These are phyloP conservation scores for Lobosporangium transversale DNA, from an alignment of 192 early-diverging fungal species.

Conservation along the genomic window DNA sequence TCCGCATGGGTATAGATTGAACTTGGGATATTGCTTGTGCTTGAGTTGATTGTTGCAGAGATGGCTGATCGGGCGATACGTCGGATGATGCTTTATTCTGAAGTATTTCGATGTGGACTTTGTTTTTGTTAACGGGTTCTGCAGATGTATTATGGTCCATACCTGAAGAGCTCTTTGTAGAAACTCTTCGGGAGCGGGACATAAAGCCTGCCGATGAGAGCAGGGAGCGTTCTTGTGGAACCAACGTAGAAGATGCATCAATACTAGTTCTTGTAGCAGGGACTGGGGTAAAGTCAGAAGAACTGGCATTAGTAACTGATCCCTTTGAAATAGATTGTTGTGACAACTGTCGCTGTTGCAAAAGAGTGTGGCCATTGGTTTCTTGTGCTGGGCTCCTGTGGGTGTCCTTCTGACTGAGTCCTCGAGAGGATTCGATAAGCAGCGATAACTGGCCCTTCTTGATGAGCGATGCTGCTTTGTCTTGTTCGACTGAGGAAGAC, in stretches of 20 bases:
- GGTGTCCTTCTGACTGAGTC: not conserved
- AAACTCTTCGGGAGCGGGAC: too few species aligned
- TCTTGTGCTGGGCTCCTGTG: not conserved
- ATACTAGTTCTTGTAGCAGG: not conserved
- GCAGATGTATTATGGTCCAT: too few species aligned
- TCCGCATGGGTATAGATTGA: not conserved
- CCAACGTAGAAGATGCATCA: not conserved
- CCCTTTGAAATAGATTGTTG: not conserved
- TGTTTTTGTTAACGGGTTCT: too few species aligned
- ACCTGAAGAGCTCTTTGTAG: too few species aligned
- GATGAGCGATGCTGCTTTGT: not conserved
- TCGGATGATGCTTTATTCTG: not conserved
- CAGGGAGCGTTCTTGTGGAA: not conserved
- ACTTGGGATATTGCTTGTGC: not conserved
- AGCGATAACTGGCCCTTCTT: constrained; percentile 6
- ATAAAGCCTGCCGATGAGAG: not conserved
- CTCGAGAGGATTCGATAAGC: not conserved
- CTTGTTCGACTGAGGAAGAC: not conserved
- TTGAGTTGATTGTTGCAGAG: not conserved
- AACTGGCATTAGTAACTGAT: not conserved
- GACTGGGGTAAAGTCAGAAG: not conserved
- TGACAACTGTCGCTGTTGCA: not conserved
- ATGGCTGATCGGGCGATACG: not conserved
- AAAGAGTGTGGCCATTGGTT: not conserved
- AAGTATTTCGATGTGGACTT: too few species aligned